Evolutionary conservation across 2,329 filamentous ascomycete genomes (phyloP), one percentile per base, ranked within the genome.

Genomic region (Alternaria solani): DNA sequence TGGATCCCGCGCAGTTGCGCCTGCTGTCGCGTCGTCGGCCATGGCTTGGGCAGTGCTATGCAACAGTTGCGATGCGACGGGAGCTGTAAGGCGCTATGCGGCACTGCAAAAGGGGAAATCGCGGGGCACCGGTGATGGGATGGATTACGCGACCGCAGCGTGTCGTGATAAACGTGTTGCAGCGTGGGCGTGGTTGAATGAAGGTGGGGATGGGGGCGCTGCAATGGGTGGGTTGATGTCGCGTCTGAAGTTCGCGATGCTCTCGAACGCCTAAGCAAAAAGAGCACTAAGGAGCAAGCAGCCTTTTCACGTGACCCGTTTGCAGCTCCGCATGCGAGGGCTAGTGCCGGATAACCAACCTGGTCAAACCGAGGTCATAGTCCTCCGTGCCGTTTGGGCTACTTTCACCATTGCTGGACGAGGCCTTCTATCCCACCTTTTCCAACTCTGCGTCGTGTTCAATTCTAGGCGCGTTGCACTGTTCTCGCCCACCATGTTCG

Each of bases 211-310:
- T 59, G 65, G 60, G 68, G 69, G 67, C 20, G 68, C 65, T 70
- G 73, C 63, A 65, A 64, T 70, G 65, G 66, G 65, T 64, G 57
- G 47, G 42, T 59, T 56, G 57, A 34, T 49, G 74, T 71, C 73
- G 72, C 73, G 72, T 72, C 67, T 67, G 62, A 60, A 64, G 59
- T 69, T 72, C 72, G 74, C 75, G 73, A 75, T 75, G 70, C 61
- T 63, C 64, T 54, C 36, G 20, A 44, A 60, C 47, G 57, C 59
- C 59, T 42, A 55, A 66, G 57, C 64, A 57, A 59, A 49, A 62
- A 57, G 58, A 60, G 56, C 62, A 55, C 62, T 61, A 66, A 57
- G 57, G 55, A 63, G 61, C 61, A 64, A 56, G 60, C 14, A 49
- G 46, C 16, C 32, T 12, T 34, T 14, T 63, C 67, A 71, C 68